Evolutionary conservation across 2,329 filamentous ascomycete genomes (phyloP).

Genomic region (Colletotrichum aenigma): DNA sequence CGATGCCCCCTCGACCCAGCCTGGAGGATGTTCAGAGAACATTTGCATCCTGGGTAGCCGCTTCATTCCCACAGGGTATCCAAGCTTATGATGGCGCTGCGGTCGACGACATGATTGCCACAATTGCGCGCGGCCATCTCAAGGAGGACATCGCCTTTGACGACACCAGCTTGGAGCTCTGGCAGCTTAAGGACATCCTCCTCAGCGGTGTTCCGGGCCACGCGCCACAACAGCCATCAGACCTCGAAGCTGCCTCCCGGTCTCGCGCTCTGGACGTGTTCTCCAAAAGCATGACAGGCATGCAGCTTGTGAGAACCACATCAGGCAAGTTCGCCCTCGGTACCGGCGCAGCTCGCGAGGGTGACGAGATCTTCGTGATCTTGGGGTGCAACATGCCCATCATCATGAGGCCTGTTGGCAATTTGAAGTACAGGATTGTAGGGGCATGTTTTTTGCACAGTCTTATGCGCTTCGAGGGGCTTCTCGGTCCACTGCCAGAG

Average conservation of each 20-base stretch:
- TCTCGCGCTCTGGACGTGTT: background rate
- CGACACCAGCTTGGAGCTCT: background rate
- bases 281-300: background rate
- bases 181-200: background rate
- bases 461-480: background rate
- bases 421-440: background rate
- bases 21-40: background rate
- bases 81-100: fast-evolving
- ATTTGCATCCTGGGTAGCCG: background rate
- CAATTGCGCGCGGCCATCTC: background rate
- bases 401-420: background rate
- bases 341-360: background rate
- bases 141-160: background rate
- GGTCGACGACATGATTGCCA: background rate
- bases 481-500: background rate
- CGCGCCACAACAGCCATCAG: background rate
- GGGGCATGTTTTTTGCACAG: background rate
- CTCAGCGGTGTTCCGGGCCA: background rate
- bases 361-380: background rate
- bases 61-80: background rate
- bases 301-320: background rate
- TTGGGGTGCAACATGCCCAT: background rate
- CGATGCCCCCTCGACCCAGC: background rate
- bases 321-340: background rate
- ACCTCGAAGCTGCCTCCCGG: background rate